Evolutionary conservation across 768 basidiomycete genomes (phyloP).

Genomic region (Leccinellum luteum): DNA sequence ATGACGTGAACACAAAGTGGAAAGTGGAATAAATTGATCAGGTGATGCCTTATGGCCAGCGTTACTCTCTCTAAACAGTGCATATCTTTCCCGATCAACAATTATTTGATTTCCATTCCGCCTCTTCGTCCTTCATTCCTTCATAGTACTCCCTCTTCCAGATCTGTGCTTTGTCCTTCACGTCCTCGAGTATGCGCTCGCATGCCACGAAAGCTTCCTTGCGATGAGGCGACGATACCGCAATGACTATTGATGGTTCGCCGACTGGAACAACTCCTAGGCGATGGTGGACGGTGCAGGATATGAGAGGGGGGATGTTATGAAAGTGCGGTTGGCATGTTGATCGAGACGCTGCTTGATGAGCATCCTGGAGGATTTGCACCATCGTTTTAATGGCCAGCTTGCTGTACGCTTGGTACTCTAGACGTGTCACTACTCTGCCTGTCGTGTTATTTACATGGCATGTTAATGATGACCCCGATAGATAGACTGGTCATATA

Average conservation of each 20-base stretch:
- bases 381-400: constrained; percentile 77
- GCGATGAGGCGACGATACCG: constrained; percentile 81
- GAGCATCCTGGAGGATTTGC: constrained; percentile 51
- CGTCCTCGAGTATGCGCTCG: constrained; percentile 81
- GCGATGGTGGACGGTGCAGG: constrained; percentile 69
- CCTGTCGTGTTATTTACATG: constrained; percentile 39
- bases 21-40: constrained; percentile 54
- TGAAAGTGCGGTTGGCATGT: constrained; percentile 34
- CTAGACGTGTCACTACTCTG: constrained; percentile 65
- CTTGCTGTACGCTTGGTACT: constrained; percentile 83
- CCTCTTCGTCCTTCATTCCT: constrained; percentile 56
- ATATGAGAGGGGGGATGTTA: constrained; percentile 41
- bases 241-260: constrained; percentile 80
- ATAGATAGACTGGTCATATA: neutral
- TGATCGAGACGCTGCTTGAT: constrained; percentile 41
- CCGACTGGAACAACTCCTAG: constrained; percentile 76
- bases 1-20: constrained; percentile 66
- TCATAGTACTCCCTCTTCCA: constrained; percentile 93
- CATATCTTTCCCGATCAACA: constrained; percentile 16
- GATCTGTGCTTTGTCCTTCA: constrained; percentile 80
- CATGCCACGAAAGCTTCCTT: constrained; percentile 78
- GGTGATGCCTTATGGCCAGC: constrained; percentile 9
- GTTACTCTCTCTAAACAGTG: constrained; percentile 2
- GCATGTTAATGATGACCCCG: constrained; percentile 7
- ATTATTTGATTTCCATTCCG: constrained; percentile 69